phyloP scores from a whole-genome alignment of 305 asterid species.

The Fraxinus ornus region DNA sequence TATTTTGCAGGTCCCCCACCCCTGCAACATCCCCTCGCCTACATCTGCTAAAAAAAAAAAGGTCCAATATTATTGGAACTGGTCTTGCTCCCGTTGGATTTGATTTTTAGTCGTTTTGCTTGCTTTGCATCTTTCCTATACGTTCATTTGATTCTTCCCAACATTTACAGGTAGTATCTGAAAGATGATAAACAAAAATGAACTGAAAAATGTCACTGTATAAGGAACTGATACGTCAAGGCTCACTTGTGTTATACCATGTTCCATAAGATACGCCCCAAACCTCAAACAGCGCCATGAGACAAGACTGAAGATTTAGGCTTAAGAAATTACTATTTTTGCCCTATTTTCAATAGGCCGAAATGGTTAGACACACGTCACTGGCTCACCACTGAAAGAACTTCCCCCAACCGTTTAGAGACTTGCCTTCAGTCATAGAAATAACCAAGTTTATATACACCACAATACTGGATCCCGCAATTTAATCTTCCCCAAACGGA shows the following conservation, averaged over 20 bases:
- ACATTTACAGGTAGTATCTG: neutral
- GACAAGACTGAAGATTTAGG: neutral
- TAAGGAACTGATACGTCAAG: neutral
- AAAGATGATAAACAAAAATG: neutral
- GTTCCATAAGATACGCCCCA: neutral
- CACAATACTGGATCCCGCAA: neutral
- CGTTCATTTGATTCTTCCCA: neutral
- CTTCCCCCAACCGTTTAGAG: neutral
- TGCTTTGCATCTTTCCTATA: neutral
- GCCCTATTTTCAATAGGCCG: neutral
- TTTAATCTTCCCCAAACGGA: neutral
- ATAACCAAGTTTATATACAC: neutral
- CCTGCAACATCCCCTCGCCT: neutral
- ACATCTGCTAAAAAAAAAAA: neutral
- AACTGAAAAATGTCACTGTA: neutral
- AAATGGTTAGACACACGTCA: neutral
- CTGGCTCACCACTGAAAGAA: neutral
- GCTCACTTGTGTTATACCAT: neutral
- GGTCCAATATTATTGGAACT: neutral
- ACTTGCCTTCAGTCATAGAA: neutral
- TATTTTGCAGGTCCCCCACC: neutral
- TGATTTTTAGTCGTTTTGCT: neutral
- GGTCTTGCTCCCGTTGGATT: neutral
- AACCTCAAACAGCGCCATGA: neutral
- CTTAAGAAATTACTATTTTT: neutral